Percentiles rank a stretch among this genome's conserved stretches.
Evolutionary conservation across 164 flowering plant genomes (phyloP).

Genomic region (Stephania cephalantha): DNA sequence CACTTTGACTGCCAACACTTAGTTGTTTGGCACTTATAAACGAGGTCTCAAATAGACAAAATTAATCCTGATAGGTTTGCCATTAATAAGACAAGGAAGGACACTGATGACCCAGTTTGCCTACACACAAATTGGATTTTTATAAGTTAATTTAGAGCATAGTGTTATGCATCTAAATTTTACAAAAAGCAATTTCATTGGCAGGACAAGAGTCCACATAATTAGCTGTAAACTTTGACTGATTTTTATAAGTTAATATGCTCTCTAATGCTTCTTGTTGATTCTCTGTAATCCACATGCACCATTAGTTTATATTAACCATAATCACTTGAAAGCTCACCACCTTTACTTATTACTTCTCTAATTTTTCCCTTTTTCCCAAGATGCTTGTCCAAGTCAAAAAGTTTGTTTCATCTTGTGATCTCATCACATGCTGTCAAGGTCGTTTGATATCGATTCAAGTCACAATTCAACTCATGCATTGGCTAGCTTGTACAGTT

Average conservation of each 20-base stretch:
- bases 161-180: neutral
- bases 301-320: neutral
- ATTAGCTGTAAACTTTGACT: neutral
- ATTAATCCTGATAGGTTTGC: neutral
- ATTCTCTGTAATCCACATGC: neutral
- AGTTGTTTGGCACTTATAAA: neutral
- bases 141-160: neutral
- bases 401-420: neutral
- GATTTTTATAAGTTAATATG: neutral
- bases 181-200: neutral
- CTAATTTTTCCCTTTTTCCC: neutral
- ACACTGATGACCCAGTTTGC: neutral
- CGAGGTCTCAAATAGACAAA: neutral
- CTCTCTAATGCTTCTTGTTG: neutral
- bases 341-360: neutral
- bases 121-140: neutral
- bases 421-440: neutral
- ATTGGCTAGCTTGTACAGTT: neutral
- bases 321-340: neutral
- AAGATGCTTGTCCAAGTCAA: too few relatives aligned
- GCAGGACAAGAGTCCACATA: neutral
- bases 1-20: neutral
- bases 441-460: neutral
- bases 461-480: neutral
- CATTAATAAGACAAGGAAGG: neutral